Percentiles rank a stretch among this genome's conserved stretches.
phyloP scores from a whole-genome alignment of 306 rosid genomes.

The Luffa aegyptiaca region DNA sequence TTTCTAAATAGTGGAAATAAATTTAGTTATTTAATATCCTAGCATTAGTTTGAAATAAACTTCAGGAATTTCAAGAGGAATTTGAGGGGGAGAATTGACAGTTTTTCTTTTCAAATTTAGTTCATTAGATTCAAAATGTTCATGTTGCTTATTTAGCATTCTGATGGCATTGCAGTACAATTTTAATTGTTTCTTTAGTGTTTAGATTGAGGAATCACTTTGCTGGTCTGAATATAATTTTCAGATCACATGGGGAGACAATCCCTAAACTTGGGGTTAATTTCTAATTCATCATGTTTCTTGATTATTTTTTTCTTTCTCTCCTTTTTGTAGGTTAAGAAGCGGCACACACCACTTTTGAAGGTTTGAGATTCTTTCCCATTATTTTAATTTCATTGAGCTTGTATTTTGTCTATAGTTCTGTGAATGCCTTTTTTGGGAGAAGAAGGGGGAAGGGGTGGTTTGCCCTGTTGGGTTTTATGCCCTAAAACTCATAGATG shows the following conservation, averaged over 20 bases:
- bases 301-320: constrained; percentile 13
- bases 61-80: background rate
- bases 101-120: background rate
- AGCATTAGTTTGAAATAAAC: background rate
- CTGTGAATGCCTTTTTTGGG: background rate
- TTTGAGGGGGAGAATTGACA: background rate
- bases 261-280: too few species aligned
- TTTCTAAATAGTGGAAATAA: background rate
- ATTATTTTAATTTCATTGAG: background rate
- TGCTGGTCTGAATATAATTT: background rate
- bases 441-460: background rate
- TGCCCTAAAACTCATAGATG: too few species aligned
- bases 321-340: constrained; percentile 55
- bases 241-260: background rate
- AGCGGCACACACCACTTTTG: constrained; percentile 64
- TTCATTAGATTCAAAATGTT: background rate
- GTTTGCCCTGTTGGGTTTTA: too few species aligned
- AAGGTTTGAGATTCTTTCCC: constrained; percentile 50
- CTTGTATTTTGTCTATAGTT: background rate
- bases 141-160: background rate
- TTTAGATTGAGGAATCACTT: background rate
- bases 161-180: background rate
- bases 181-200: background rate
- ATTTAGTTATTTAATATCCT: background rate
- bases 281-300: background rate